These are phyloP conservation scores for Lentinula detonsa DNA, from an alignment of 768 basidiomycete genomes.

Conservation along the genomic window DNA sequence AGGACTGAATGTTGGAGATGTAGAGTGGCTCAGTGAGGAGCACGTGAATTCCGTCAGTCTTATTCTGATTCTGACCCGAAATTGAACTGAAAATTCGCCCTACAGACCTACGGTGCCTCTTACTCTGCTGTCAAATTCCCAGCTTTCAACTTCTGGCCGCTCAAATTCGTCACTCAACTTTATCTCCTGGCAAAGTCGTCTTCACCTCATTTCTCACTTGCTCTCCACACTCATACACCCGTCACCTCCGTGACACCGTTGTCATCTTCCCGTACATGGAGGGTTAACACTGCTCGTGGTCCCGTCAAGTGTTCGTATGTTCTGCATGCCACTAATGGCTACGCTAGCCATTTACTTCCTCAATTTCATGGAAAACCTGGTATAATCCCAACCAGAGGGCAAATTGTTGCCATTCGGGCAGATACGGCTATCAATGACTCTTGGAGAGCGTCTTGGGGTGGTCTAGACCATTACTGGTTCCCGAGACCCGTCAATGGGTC, in stretches of 20 bases:
- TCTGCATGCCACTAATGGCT: slow-evolving; percentile 63
- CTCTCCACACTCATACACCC: slow-evolving; percentile 70
- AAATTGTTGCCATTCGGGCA: slow-evolving; percentile 39
- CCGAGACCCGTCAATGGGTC: slow-evolving; percentile 44
- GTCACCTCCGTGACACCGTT: slow-evolving; percentile 39
- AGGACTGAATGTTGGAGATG: slow-evolving; percentile 38
- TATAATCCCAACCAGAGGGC: slow-evolving; percentile 48
- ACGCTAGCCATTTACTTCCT: slow-evolving; percentile 52
- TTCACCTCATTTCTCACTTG: slow-evolving; percentile 32
- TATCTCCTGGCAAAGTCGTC: slow-evolving; percentile 35
- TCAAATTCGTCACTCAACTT: slow-evolving; percentile 68
- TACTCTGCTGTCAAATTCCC: slow-evolving; percentile 49
- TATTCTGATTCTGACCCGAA: background rate
- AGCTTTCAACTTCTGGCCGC: slow-evolving; percentile 69
- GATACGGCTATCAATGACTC: slow-evolving; percentile 30
- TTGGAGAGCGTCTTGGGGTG: slow-evolving; percentile 41
- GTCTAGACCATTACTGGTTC: slow-evolving; percentile 72
- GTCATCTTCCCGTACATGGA: slow-evolving; percentile 26
- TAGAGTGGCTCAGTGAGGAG: slow-evolving; percentile 40
- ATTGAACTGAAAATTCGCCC: slow-evolving; percentile 2
- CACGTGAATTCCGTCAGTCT: slow-evolving; percentile 39
- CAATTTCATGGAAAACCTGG: slow-evolving; percentile 34
- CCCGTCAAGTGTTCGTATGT: slow-evolving; percentile 38
- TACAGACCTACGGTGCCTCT: slow-evolving; percentile 26
- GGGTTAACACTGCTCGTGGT: slow-evolving; percentile 42